These are phyloP conservation scores for Amyloporia xantha DNA, from an alignment of 768 basidiomycete genomes.

Conservation along the genomic window DNA sequence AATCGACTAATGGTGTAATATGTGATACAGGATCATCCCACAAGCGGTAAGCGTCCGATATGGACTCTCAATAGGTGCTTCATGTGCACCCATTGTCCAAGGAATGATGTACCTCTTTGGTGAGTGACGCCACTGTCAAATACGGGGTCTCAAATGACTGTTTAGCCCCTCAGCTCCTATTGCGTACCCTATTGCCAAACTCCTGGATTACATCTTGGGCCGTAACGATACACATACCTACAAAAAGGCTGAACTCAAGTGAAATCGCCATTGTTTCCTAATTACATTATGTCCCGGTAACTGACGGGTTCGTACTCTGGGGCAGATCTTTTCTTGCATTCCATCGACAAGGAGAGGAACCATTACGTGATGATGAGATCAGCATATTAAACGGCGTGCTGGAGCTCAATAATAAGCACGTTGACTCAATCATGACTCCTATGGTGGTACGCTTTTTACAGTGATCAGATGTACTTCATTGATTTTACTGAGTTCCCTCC, in stretches of 20 bases:
- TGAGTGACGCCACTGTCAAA: slow-evolving; percentile 12
- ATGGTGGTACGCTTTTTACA: slow-evolving; percentile 33
- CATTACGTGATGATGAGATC: slow-evolving; percentile 76
- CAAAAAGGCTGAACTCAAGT: slow-evolving; percentile 60
- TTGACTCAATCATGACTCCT: slow-evolving; percentile 47
- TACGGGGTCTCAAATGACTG: not conserved
- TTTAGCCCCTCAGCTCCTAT: slow-evolving; percentile 35
- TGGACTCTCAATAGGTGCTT: slow-evolving; percentile 50
- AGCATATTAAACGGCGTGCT: slow-evolving; percentile 74
- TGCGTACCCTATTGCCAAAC: slow-evolving; percentile 53
- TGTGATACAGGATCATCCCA: slow-evolving; percentile 59
- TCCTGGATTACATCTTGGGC: slow-evolving; percentile 81
- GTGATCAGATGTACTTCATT: not conserved
- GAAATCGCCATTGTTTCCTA: too few relatives aligned
- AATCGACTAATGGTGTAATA: too few relatives aligned
- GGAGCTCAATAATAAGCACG: slow-evolving; percentile 71
- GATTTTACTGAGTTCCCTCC: not conserved
- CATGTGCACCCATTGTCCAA: slow-evolving; percentile 44
- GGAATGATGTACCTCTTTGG: slow-evolving; percentile 44
- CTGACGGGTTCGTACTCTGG: not conserved
- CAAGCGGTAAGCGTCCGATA: slow-evolving; percentile 71
- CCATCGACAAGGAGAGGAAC: slow-evolving; percentile 71
- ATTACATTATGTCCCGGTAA: too few relatives aligned
- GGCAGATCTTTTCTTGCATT: slow-evolving; percentile 66
- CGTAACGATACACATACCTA: slow-evolving; percentile 65